Base-by-base conservation (phyloP, 768 basidiomycete species). In the Russula sp. region DNA sequence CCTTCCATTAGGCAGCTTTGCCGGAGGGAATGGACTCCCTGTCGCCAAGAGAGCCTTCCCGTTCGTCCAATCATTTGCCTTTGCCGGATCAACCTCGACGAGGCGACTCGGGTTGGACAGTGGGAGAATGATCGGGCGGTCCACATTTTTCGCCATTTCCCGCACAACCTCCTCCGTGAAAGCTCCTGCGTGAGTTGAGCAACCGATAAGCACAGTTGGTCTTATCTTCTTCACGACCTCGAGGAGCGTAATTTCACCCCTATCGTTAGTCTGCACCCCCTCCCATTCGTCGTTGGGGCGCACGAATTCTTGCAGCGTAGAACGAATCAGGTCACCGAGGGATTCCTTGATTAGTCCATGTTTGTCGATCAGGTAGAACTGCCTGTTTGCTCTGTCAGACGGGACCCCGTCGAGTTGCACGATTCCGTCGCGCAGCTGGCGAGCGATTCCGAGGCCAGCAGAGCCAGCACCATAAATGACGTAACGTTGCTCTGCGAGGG, bases 131-230 rank as follows among this genome's bases (percentile, higher is more conserved):
- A 93, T 87, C 0, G 92, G 92, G 61, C 87, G 75, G 25, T 88
- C 86, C 45, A 80, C 81, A 53, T 81, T 77, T 64, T 81, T 82
- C 34, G 81, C 78, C 90, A 94, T 87, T 32, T 80, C 79, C 69
- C 77, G 76, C 38, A 90, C 75, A 43, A 91, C 76, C 59, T 87
- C 84, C 73, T 90, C 81, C 5, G 80, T 86, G 73, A 96, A 96
- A 35, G 85, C 88, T 5, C 88, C 87, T 20, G 82, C 78, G 52
- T 82, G 78, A 2, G 92, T 93, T 59, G 89, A 92, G 60, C 86
- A 88, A 35, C 93, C 93, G 65, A 96, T 89, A 49, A 96, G 71
- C 11, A 92, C 81, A 1, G 92, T 96, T 25, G 93, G 91, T 68
- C 83, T 83, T 11, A 88, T 80, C 63, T 78, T 77, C 73, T 82